Conservation (phyloP, 1,139 yeast species). For the Citeromyces hawaiiensis region DNA sequence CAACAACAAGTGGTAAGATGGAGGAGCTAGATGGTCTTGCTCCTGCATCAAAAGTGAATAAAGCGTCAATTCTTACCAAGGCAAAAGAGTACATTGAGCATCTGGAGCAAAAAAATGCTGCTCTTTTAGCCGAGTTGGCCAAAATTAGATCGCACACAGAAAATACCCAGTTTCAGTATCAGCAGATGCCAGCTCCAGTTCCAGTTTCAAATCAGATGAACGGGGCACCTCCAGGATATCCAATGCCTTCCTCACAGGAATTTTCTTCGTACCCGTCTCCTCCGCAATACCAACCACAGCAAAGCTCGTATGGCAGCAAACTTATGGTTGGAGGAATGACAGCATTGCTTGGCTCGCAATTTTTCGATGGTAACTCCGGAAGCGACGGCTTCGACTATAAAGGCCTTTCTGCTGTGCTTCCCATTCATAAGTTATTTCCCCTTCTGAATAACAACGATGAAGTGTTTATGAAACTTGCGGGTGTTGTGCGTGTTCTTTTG, state of each 20-base stretch:
- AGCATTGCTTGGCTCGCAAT: constrained; percentile 14
- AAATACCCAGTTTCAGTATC: background rate
- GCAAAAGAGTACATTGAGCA: constrained; percentile 53
- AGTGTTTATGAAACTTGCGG: constrained; percentile 8
- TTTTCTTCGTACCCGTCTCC: background rate
- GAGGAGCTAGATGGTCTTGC: constrained; percentile 39
- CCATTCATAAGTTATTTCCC: constrained; percentile 11
- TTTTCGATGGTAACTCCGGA: constrained; percentile 7
- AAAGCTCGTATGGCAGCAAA: constrained; percentile 11
- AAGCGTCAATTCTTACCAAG: constrained; percentile 46
- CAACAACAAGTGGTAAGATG: constrained; percentile 20
- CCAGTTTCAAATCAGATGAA: background rate
- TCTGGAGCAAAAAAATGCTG: constrained; percentile 32
- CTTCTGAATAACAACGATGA: constrained; percentile 7
- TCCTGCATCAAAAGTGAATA: constrained; percentile 49
- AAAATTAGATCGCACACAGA: background rate
- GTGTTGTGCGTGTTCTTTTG: constrained; percentile 6
- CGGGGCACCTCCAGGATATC: background rate
- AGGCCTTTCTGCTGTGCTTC: constrained; percentile 11
- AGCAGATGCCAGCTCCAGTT: background rate
- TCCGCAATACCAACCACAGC: background rate
- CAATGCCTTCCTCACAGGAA: background rate
- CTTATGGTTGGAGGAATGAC: constrained; percentile 18
- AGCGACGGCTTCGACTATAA: constrained; percentile 6
- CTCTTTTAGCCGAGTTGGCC: background rate